Conservation (phyloP, 192 early-diverging fungal genomes). For the Coemansia sp. region DNA sequence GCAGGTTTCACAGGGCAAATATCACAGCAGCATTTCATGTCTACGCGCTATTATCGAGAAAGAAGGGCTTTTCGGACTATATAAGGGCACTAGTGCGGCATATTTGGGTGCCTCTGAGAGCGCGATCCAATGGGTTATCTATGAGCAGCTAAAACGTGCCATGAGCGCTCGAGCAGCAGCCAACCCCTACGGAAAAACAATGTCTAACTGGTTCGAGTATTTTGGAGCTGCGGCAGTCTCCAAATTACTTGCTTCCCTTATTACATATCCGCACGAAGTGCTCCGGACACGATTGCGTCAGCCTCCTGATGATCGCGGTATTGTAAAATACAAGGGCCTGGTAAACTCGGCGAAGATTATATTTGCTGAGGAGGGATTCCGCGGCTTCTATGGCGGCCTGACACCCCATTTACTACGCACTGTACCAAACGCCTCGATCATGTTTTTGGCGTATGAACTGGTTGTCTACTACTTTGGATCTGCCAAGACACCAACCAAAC, state of each 20-base stretch:
- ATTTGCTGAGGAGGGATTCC: conserved; percentile 76
- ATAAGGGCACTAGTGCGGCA: conserved; percentile 89
- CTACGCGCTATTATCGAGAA: conserved; percentile 62
- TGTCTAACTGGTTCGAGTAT: conserved; percentile 75
- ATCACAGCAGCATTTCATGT: conserved; percentile 82
- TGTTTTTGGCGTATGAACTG: conserved; percentile 86
- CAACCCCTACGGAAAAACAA: conserved; percentile 36
- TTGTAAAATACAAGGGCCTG: conserved; percentile 77
- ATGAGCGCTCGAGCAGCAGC: conserved; percentile 9
- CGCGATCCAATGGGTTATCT: conserved; percentile 94
- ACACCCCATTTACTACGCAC: conserved; percentile 91
- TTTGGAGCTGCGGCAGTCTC: conserved; percentile 79
- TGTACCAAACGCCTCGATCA: conserved; percentile 93
- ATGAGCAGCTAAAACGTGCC: conserved; percentile 84
- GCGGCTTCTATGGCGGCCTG: conserved; percentile 92
- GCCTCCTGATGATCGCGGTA: conserved; percentile 65
- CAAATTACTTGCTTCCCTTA: conserved; percentile 82
- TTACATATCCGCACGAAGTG: conserved; percentile 96
- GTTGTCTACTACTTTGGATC: conserved; percentile 59
- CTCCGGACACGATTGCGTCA: conserved; percentile 88
- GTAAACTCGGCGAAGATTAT: conserved; percentile 57
- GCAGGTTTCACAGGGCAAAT: conserved; percentile 74
- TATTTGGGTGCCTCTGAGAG: conserved; percentile 85
- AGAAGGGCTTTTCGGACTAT: conserved; percentile 83
- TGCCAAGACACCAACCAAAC: background rate